Evolutionary conservation across 73 alveolate genomes (phyloP), one percentile per base, ranked within the genome.

Genomic region (Paramecium tetraurelia): DNA sequence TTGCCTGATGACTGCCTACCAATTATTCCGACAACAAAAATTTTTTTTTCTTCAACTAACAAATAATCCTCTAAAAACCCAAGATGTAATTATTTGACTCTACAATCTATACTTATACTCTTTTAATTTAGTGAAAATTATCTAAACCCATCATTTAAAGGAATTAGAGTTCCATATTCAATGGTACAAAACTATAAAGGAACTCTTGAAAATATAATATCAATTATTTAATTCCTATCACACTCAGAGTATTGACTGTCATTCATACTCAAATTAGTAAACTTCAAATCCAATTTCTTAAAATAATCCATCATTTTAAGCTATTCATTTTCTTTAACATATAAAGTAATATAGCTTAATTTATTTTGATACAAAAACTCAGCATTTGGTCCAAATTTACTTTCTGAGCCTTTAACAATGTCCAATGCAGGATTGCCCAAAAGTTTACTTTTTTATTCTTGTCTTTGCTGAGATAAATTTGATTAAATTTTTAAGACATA

Each of bases 1-100:
- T 95, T 95, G 24, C 98, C 98, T 48, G 95, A 85, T 14, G 94
- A 84, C 29, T 95, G 68, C 33, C 63, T 90, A 1, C 98, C 98
- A 29, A 57, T 40, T 8, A 86, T 86, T 2, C 77, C 29, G 0
- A 86, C 85, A 35, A 86, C 72, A 63, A 33, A 86, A 16, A 86
- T 31, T 5, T 76, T 41, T 8, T 76, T 41, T 10, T 38, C n/a
- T 12, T 38, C 16, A 0, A 0, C n/a, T 8, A 2, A 20, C 7
- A 41, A 12, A 24, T 24, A 20, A 6, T 76, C 36, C 43, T 76
- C 89, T 4, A 76, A 38, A 76, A 38, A 40, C 2, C 89, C 89
- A 10, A 76, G n/a, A 20, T 27, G 27, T 76, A 76, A 76, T 7
- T 20, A 5, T 40, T 76, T 76, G 7, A 31, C 89, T 4, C 16